Evolutionary conservation across 108 stramenopile genomes (phyloP), one percentile per base, ranked within the genome.

Genomic region (Chaetoceros tenuissimus): DNA sequence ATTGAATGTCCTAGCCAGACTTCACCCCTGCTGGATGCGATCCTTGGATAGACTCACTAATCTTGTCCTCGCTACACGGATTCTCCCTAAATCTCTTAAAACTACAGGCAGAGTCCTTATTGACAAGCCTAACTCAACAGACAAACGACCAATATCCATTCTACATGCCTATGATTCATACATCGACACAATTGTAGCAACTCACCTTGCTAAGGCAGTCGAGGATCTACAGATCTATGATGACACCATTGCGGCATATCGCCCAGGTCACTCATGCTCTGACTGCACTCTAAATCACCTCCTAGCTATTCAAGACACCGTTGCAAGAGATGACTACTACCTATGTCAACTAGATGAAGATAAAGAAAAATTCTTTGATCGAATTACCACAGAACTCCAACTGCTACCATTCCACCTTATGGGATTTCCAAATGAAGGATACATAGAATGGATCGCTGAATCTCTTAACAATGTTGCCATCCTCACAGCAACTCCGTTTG

Each of bases 341-440:
- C 8, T 40, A 16, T 7, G 13, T 24, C 22, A 49, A 7, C 7
- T 49, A 23, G 48, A 49, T 23, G 48, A 49, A 24, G 48, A 49
- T n/a, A 24, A 49, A 49, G 48, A 49, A 49, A 49, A 49, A 49
- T 49, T 16, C n/a, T 49, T 49, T 49, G 48, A 49, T 49, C 48
- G 48, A 3, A 49, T 49, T 18, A 16, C 23, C 18, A 49, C 48
- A 7, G 48, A 49, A 49, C 23, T 24, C 22, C 48, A 49, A 20
- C 23, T 49, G 13, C 23, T 20, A 16, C 22, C 22, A 5, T 24
- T 49, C n/a, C 19, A 23, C 23, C 5, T 23, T 24, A 3, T 49
- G 18, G 13, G 18, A 3, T 49, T 20, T 24, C 48, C 5, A 7
- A 7, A 7, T 18, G 3, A 7, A 49, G 48, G 48, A 7, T 49